Conservation (phyloP, 176 grass and related monocot genomes). For the Alopecurus myosuroides region DNA sequence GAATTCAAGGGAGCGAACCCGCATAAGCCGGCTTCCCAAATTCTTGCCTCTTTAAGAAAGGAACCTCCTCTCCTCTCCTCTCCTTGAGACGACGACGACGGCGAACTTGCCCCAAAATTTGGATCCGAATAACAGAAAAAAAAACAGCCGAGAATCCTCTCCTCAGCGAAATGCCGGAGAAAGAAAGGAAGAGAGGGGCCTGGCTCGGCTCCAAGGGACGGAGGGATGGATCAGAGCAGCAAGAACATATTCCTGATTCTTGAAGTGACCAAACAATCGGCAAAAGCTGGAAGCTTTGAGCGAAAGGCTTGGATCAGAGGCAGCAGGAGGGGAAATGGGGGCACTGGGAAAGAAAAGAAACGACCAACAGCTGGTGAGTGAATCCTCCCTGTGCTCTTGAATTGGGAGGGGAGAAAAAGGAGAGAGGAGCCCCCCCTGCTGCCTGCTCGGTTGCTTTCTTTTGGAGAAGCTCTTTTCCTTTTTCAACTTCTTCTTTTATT, state of each 20-base stretch:
- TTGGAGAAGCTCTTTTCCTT: conserved; percentile 42
- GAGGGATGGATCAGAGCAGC: conserved; percentile 24
- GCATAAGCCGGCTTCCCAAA: conserved; percentile 21
- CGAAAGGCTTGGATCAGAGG: conserved; percentile 54
- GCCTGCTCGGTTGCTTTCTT: conserved; percentile 36
- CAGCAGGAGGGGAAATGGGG: conserved; percentile 27
- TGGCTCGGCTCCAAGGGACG: neutral
- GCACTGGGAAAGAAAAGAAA: conserved; percentile 24
- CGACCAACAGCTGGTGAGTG: conserved; percentile 34
- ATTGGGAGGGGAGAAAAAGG: conserved; percentile 32
- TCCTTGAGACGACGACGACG: neutral
- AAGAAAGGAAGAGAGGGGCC: conserved; percentile 3
- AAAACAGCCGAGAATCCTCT: conserved; percentile 29
- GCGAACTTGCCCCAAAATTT: conserved; percentile 13
- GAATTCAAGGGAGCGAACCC: conserved; percentile 18
- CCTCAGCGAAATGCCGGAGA: conserved; percentile 30
- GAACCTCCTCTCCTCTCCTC: neutral
- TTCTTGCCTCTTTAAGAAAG: conserved; percentile 21
- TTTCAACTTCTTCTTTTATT: conserved; percentile 15
- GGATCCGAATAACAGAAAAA: conserved; percentile 2
- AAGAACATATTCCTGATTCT: conserved; percentile 62
- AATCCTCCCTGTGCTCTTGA: conserved; percentile 38
- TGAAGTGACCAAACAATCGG: conserved; percentile 48
- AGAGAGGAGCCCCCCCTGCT: conserved; percentile 9
- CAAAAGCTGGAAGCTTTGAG: conserved; percentile 42